These are phyloP conservation scores for Flaveria floridana DNA, from an alignment of 140 eudicot genomes.

Conservation along the genomic window DNA sequence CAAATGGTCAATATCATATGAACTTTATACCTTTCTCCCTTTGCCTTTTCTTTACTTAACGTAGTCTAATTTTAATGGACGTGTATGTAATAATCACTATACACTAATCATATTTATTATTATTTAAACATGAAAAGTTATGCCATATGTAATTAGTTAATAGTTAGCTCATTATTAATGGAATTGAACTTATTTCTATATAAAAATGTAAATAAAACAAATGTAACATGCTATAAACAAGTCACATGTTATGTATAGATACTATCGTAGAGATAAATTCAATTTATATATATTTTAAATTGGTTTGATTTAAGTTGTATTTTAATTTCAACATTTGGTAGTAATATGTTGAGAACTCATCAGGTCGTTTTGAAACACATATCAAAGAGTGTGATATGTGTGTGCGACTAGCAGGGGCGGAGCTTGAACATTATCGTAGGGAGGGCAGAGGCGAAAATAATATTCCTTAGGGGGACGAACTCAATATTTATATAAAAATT, in stretches of 20 bases:
- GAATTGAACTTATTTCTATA: background rate
- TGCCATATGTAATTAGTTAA: background rate
- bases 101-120: constrained; percentile 3
- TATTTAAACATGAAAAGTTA: background rate
- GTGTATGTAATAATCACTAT: too few relatives aligned
- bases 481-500: too few relatives aligned
- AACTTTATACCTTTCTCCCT: constrained; percentile 34
- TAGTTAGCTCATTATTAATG: background rate
- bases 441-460: too few relatives aligned
- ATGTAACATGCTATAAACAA: constrained; percentile 5
- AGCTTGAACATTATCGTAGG: too few relatives aligned
- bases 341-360: background rate
- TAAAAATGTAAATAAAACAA: background rate
- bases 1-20: constrained; percentile 39
- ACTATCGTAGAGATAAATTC: background rate
- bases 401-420: too few relatives aligned
- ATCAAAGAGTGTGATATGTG: background rate
- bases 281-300: background rate
- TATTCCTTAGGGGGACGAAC: too few relatives aligned
- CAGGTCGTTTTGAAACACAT: too few relatives aligned
- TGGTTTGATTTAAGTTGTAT: background rate
- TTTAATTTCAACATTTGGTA: background rate
- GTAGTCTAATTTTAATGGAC: constrained; percentile 27
- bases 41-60: constrained; percentile 27
- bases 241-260: background rate